Conservation (phyloP, 805 yeast species). For the Huiozyma naganishii region DNA sequence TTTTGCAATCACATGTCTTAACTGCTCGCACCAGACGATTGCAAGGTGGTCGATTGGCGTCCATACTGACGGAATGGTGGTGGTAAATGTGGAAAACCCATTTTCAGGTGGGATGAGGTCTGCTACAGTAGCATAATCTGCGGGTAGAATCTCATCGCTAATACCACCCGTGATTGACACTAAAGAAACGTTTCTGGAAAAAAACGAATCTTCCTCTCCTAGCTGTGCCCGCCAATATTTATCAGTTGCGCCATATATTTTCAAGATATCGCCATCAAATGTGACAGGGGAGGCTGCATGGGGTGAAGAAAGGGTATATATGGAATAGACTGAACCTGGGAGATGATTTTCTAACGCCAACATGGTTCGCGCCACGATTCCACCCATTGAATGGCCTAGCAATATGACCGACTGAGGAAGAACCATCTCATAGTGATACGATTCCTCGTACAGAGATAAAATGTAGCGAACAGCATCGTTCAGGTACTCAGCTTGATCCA, state of each 20-base stretch:
- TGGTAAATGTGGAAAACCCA: slow-evolving; percentile 75
- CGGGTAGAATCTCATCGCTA: slow-evolving; percentile 68
- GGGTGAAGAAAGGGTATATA: slow-evolving; percentile 81
- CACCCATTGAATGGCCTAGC: slow-evolving; percentile 96
- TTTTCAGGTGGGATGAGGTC: slow-evolving; percentile 61
- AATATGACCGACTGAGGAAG: slow-evolving; percentile 62
- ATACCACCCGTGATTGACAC: slow-evolving; percentile 87
- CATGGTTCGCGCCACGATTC: slow-evolving; percentile 82
- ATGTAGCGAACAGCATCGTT: slow-evolving; percentile 82
- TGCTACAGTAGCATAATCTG: slow-evolving; percentile 74
- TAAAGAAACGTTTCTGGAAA: slow-evolving; percentile 43
- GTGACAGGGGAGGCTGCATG: slow-evolving; percentile 89
- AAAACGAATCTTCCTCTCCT: slow-evolving; percentile 18
- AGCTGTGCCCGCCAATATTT: slow-evolving; percentile 69
- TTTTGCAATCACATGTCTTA: slow-evolving; percentile 52
- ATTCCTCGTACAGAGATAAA: slow-evolving; percentile 46
- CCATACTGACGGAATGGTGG: slow-evolving; percentile 88
- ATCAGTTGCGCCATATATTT: slow-evolving; percentile 63
- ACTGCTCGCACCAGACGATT: slow-evolving; percentile 91
- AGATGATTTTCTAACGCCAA: slow-evolving; percentile 68
- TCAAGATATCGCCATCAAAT: slow-evolving; percentile 78
- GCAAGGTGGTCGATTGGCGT: slow-evolving; percentile 91
- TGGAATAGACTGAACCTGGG: slow-evolving; percentile 66
- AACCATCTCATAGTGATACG: slow-evolving; percentile 11
- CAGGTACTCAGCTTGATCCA: slow-evolving; percentile 87